Percentiles rank a stretch among this genome's conserved stretches.
phyloP scores from a whole-genome alignment of 257 asterid genomes.

The Solanum pimpinellifolium region DNA sequence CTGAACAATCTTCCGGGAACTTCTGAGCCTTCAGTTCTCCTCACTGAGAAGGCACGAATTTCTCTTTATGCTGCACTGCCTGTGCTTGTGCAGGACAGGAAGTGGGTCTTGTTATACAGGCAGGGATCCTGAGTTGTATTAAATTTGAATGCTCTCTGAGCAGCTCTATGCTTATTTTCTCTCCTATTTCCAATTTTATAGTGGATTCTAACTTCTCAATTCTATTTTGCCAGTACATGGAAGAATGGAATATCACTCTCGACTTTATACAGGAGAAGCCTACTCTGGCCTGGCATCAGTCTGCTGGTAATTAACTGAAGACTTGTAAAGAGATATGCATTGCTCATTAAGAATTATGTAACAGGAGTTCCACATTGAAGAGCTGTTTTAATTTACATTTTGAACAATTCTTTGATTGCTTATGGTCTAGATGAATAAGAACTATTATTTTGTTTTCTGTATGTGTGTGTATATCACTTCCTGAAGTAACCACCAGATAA shows the following conservation, averaged over 20 bases:
- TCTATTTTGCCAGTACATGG: slow-evolving; percentile 62
- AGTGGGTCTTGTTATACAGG: slow-evolving; percentile 92
- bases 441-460: not conserved
- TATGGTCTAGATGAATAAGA: not conserved
- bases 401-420: not conserved
- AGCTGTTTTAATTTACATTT: not conserved
- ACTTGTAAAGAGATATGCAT: not conserved
- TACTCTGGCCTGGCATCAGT: slow-evolving; percentile 86
- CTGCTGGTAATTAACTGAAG: slow-evolving; percentile 47
- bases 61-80: slow-evolving; percentile 63
- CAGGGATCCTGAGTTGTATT: not conserved
- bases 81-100: slow-evolving; percentile 67
- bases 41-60: slow-evolving; percentile 59
- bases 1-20: slow-evolving; percentile 46
- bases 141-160: not conserved
- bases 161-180: not conserved
- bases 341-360: not conserved
- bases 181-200: not conserved
- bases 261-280: slow-evolving; percentile 82
- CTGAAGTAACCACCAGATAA: not conserved
- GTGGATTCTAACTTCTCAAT: not conserved
- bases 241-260: slow-evolving; percentile 92
- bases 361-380: not conserved
- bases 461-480: not conserved
- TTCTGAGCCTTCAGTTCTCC: slow-evolving; percentile 84